Base-by-base conservation (phyloP, 2,329 filamentous ascomycete species). In the Scortechinia acanthostroma region DNA sequence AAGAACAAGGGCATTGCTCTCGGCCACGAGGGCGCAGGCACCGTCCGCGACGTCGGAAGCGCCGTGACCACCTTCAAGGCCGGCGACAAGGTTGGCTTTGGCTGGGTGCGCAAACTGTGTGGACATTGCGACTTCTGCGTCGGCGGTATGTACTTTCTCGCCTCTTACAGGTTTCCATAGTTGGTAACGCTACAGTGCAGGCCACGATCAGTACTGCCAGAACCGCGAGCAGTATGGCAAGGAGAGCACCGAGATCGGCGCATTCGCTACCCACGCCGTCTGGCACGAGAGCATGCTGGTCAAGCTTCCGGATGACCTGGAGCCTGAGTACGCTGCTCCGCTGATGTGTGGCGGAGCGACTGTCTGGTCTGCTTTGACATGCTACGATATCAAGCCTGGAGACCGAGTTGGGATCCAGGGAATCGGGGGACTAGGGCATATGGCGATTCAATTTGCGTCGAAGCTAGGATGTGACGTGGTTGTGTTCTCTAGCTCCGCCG, bases 401-500 rank as follows among this genome's bases (percentile, higher is more conserved):
- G 63, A 68, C 44, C 61, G 59, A 1, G 63, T 73, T 21, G 69
- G 64, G 20, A 54, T 72, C 51, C 68, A 86, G 33, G 83, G 80
- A 42, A 68, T 87, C 42, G 74, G 85, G 45, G 82, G 82, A n/a
- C 68, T 85, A 3, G 81, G 81, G 2, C 81, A 85, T 56, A 57
- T 86, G 28, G 81, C 80, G 4, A 83, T 86, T 49, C 79, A 84
- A 56, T 84, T 82, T 53, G 80, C 81, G 0, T 65, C 71, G 35
- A 82, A 82, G 66, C 80, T 85, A 75, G 83, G 82, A 20, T 80
- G 72, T 60, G 69, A 75, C 23, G 77, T 85, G 13, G 72, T 83
- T 28, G 83, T 84, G 4, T 71, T 87, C 49, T 81, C 75, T 2
- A 69, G 76, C 5, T 73, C 71, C 2, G 75, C 82, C 46, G 68